Percentiles rank a stretch among this genome's conserved stretches.
Evolutionary conservation across 2,329 filamentous ascomycete species (phyloP).

Genomic region (Hypoxylon sp.): DNA sequence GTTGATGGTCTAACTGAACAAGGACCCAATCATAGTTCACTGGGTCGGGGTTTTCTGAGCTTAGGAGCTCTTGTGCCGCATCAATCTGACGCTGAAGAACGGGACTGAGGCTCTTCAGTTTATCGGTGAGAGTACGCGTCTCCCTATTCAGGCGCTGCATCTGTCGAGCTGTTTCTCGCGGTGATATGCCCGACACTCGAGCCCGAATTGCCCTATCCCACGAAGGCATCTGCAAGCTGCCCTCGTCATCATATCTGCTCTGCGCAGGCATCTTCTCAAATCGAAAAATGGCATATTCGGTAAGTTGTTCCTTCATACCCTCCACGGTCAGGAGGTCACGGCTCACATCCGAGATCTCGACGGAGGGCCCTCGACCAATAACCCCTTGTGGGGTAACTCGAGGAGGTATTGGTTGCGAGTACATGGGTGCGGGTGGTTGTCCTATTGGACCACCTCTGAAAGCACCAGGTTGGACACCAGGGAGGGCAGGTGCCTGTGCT

Average conservation of each 20-base stretch:
- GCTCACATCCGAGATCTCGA: conserved; percentile 50
- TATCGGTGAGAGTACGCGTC: conserved; percentile 48
- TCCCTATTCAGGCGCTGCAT: conserved; percentile 51
- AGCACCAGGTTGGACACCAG: conserved; percentile 1
- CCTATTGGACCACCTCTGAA: conserved; percentile 9
- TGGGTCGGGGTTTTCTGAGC: conserved; percentile 47
- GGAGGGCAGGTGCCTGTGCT: conserved; percentile 1
- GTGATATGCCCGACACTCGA: conserved; percentile 50
- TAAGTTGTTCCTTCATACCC: conserved; percentile 51
- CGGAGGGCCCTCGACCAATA: conserved; percentile 17
- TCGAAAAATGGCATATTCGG: conserved; percentile 52
- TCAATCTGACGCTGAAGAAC: conserved; percentile 56
- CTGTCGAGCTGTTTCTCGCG: conserved; percentile 48
- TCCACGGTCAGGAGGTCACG: conserved; percentile 49
- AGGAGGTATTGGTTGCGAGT: conserved; percentile 1
- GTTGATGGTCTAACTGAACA: conserved; percentile 55
- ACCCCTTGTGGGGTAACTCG: conserved; percentile 13
- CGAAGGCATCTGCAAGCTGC: conserved; percentile 45
- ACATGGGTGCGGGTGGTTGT: neutral
- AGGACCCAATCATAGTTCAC: conserved; percentile 52
- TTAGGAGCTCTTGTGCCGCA: conserved; percentile 48
- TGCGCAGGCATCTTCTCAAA: conserved; percentile 51
- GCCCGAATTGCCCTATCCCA: conserved; percentile 53
- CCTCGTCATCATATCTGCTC: conserved; percentile 50
- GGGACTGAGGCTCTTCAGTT: conserved; percentile 49